phyloP scores from a whole-genome alignment of 1,284 basidiomycete genomes.

The Sanguinoderma infundibulare region DNA sequence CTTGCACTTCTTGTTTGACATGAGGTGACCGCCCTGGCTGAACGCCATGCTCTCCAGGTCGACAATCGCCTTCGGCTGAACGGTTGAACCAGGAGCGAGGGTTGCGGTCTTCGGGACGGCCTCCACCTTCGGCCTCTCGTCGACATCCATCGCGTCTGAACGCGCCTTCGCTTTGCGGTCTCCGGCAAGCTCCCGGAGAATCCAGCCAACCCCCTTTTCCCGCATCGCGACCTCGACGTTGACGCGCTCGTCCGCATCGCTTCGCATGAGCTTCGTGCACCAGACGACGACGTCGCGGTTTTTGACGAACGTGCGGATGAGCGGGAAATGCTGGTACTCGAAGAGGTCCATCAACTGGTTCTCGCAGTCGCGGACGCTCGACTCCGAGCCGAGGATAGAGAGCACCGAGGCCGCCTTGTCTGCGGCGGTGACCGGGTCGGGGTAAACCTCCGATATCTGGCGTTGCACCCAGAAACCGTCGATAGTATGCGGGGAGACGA shows the following conservation, averaged over 20 bases:
- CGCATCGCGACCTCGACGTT: conserved; percentile 99
- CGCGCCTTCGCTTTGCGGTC: conserved; percentile 66
- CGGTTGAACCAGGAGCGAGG: conserved; percentile 85
- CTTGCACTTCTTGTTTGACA: conserved; percentile 99
- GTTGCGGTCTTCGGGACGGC: conserved; percentile 86
- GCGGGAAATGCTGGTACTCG: conserved; percentile 92
- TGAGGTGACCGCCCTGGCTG: conserved; percentile 93
- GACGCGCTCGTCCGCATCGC: conserved; percentile 88
- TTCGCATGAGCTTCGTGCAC: conserved; percentile 96
- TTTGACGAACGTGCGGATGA: conserved; percentile 91
- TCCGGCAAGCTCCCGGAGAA: conserved; percentile 86
- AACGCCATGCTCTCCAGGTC: conserved; percentile 97
- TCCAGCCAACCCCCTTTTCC: conserved; percentile 97
- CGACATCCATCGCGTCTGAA: conserved; percentile 80
- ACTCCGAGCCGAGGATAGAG: conserved; percentile 88
- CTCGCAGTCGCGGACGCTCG: conserved; percentile 91
- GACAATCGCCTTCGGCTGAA: conserved; percentile 85
- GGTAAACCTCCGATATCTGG: conserved; percentile 88
- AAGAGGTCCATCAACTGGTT: conserved; percentile 98
- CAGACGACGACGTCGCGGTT: conserved; percentile 97
- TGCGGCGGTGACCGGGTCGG: conserved; percentile 93
- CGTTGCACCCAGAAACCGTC: conserved; percentile 99
- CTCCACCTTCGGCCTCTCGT: conserved; percentile 51
- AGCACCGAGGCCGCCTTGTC: conserved; percentile 91
- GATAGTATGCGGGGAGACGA: conserved; percentile 88